phyloP scores from a whole-genome alignment of 1,284 basidiomycete species.

The Leccinum pallidistipes region DNA sequence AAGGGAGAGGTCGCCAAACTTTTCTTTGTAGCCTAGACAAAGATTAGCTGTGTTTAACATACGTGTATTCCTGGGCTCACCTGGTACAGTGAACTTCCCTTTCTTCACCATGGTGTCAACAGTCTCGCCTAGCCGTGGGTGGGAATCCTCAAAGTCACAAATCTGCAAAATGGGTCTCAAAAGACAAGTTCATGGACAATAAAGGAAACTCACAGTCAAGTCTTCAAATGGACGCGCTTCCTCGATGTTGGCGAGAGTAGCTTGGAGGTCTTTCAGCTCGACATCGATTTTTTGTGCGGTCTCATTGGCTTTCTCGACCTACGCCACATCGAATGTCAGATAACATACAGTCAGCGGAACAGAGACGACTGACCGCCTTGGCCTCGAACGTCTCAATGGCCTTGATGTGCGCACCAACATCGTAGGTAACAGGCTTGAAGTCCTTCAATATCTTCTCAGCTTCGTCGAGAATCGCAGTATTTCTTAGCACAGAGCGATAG shows the following conservation, averaged over 20 bases:
- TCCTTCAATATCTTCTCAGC: conserved; percentile 87
- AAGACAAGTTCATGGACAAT: background rate
- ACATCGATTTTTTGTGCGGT: conserved; percentile 90
- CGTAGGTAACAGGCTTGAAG: conserved; percentile 98
- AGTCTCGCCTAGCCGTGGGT: conserved; percentile 90
- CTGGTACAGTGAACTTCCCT: conserved; percentile 98
- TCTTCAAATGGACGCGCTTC: conserved; percentile 98
- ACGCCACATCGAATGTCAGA: conserved; percentile 12
- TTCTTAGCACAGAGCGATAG: conserved; percentile 92
- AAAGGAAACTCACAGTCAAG: conserved; percentile 68
- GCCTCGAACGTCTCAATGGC: conserved; percentile 97
- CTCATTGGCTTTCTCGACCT: conserved; percentile 92
- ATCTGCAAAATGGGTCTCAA: conserved; percentile 46
- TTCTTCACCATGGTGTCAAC: conserved; percentile 98
- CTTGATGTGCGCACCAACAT: conserved; percentile 89
- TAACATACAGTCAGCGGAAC: conserved; percentile 1
- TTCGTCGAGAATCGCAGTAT: conserved; percentile 89
- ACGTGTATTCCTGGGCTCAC: conserved; percentile 40
- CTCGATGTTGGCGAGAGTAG: conserved; percentile 96
- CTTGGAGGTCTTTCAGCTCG: conserved; percentile 91
- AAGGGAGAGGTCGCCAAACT: conserved; percentile 89
- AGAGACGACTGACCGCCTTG: conserved; percentile 78
- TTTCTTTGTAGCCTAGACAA: conserved; percentile 80
- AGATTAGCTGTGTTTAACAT: conserved; percentile 4
- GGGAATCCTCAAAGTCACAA: conserved; percentile 89